Evolutionary conservation across 2,329 filamentous ascomycete species (phyloP).

Genomic region (Pseudogymnoascus sp.): DNA sequence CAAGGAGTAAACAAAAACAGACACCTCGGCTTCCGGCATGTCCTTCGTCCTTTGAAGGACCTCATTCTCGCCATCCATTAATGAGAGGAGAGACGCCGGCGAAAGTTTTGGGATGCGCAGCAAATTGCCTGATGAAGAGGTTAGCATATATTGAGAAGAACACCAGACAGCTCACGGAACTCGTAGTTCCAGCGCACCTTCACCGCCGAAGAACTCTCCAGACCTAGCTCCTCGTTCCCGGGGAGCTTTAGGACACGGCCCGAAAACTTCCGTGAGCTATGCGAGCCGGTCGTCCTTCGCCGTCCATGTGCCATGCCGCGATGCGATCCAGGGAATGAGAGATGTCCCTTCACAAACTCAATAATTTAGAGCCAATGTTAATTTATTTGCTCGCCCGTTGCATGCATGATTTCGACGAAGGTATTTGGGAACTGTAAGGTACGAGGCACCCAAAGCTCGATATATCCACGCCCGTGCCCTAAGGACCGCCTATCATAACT

Average conservation of each 20-base stretch:
- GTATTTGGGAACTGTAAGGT: background rate
- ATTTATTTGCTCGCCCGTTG: background rate
- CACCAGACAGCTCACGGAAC: background rate
- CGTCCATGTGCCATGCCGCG: background rate
- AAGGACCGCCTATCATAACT: background rate
- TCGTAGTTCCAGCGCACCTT: background rate
- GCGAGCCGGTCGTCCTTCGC: background rate
- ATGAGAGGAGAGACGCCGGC: background rate
- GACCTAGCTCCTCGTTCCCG: background rate
- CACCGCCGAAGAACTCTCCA: background rate
- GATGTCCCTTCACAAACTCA: background rate
- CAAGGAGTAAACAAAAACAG: constrained; percentile 69
- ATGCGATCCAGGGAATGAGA: background rate
- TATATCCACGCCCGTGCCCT: background rate
- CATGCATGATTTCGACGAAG: background rate
- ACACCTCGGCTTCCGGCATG: constrained; percentile 59
- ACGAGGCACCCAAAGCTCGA: background rate
- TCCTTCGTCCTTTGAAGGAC: background rate
- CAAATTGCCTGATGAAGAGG: background rate
- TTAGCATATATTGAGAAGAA: background rate
- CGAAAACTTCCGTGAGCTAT: background rate
- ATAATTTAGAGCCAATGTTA: background rate
- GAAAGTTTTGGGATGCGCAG: background rate
- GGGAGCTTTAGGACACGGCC: background rate
- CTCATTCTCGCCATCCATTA: background rate